Base-by-base conservation (phyloP, 2,329 filamentous ascomycete species). In the Exophiala sideris region DNA sequence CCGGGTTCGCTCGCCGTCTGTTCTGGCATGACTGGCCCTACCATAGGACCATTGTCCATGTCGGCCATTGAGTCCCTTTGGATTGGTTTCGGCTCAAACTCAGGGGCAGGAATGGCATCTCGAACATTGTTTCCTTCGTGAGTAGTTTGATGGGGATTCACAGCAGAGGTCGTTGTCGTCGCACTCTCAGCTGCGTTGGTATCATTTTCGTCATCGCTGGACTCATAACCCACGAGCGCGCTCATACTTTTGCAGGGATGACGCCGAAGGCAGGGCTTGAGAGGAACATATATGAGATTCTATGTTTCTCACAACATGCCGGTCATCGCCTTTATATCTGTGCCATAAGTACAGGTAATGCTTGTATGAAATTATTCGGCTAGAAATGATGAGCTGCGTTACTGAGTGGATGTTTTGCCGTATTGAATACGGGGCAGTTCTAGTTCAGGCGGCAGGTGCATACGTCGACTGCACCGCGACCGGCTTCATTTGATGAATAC, bases 151-250 rank as follows among this genome's bases (percentile, higher is more conserved):
- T 8, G 5, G 24, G 24, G 5, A 21, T 21, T 18, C 18, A 8
- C 10, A 11, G 24, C 40, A 12, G 41, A n/a, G 11, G 14, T 10
- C 29, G 21, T 11, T 21, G 18, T 29, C 6, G 47, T 9, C 11
- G 18, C 7, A 18, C 14, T 18, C 51, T 21, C 48, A 32, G 52
- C 21, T 41, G 62, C 54, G 21, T 48, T 42, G 14, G 64, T 62
- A 41, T 62, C 62, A 50, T 76, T 73, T 50, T 76, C 73, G 41
- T 75, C 74, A 56, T 71, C 74, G 59, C 73, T 76, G 58, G 72
- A 76, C 42, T 70, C 70, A 60, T 77, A 77, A 34, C 65, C 68
- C 20, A 64, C 71, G 12, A 77, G 68, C 32, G 68, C 70, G 39
- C 57, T 62, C 63, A 65, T 65, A 7, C 20, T 36, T 29, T 5